phyloP scores from a whole-genome alignment of 2,329 filamentous ascomycete genomes.

The Penicillium sp. region DNA sequence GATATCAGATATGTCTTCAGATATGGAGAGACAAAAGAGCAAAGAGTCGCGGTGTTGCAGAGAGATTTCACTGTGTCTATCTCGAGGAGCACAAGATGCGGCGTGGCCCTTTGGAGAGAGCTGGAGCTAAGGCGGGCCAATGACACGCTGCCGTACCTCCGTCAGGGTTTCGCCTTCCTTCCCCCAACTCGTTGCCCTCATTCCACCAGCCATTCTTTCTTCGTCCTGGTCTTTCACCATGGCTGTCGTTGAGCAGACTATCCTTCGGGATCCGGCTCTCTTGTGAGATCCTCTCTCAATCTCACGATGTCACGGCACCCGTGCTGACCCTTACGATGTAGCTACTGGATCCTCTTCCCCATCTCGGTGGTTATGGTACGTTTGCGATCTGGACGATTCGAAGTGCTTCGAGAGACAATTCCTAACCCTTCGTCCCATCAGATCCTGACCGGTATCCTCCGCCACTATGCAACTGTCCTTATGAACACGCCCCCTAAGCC shows the following conservation, averaged over 20 bases:
- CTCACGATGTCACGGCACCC: slow-evolving; percentile 11
- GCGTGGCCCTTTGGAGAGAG: slow-evolving; percentile 44
- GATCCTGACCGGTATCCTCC: slow-evolving; percentile 92
- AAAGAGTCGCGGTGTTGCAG: slow-evolving; percentile 8
- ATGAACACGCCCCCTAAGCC: slow-evolving; percentile 85
- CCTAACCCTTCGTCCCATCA: slow-evolving; percentile 38
- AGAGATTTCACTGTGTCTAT: slow-evolving; percentile 26
- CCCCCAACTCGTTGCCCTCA: slow-evolving; percentile 5
- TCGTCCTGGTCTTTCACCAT: slow-evolving; percentile 57
- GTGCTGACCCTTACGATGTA: slow-evolving; percentile 49
- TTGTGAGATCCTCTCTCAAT: slow-evolving; percentile 68
- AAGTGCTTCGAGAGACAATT: neutral
- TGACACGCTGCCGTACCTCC: slow-evolving; percentile 28
- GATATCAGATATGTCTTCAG: neutral
- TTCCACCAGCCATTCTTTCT: slow-evolving; percentile 6
- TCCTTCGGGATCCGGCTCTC: slow-evolving; percentile 96
- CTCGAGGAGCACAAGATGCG: slow-evolving; percentile 38
- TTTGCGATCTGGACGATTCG: neutral
- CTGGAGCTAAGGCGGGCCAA: slow-evolving; percentile 35
- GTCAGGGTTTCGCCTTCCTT: slow-evolving; percentile 21
- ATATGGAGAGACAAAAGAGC: neutral
- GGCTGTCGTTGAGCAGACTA: slow-evolving; percentile 87
- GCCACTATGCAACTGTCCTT: slow-evolving; percentile 94
- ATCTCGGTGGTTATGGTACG: slow-evolving; percentile 95
- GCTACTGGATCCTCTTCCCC: slow-evolving; percentile 98